Base-by-base conservation (phyloP, 805 yeast genomes). In the Saturnispora diversa region DNA sequence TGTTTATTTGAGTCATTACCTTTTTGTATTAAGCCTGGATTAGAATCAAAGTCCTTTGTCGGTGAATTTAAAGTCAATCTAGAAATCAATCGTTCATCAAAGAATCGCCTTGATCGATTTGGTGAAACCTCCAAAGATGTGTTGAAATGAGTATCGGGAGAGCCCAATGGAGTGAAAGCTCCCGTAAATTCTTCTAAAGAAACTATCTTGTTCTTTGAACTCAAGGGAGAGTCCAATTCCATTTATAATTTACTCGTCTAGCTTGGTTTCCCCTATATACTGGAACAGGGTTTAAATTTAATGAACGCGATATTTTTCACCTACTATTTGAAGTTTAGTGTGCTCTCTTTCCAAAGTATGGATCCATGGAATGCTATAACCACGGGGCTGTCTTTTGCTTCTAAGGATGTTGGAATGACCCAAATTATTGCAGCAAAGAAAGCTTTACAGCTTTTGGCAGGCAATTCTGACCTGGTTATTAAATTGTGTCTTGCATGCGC, bases 401-500 rank as follows among this genome's bases (percentile, higher is more conserved):
- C 54, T 6, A 46, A 51, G 19, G 66, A 63, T 37, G 21, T 51
- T 17, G 59, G 55, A 21, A 53, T 50, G 40, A 46, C 63, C 13
- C 60, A 61, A 37, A 50, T 63, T 6, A 34, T 55, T 35, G 65
- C 65, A 5, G 67, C 68, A 11, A 62, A 63, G 40, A 57, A 61
- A 43, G 63, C 65, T 2, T 42, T 63, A 24, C 49, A 54, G 19
- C 31, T 59, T 5, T 31, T 60, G 28, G 53, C 54, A 2, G 55
- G 54, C 35, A 45, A 58, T 26, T 49, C 55, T 7, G 65, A 60
- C 27, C 20, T 44, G 2, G 43, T 49, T 12, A 27, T 35, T 7
- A 44, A 51, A 8, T 44, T 65, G 19, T 62, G 68, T 40, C 45
- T 65, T 6, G 66, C 68, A 0, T 60, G 68, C 30, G 56, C 68